phyloP scores from a whole-genome alignment of 1,284 basidiomycete species.

The Taiwanofungus camphoratus region DNA sequence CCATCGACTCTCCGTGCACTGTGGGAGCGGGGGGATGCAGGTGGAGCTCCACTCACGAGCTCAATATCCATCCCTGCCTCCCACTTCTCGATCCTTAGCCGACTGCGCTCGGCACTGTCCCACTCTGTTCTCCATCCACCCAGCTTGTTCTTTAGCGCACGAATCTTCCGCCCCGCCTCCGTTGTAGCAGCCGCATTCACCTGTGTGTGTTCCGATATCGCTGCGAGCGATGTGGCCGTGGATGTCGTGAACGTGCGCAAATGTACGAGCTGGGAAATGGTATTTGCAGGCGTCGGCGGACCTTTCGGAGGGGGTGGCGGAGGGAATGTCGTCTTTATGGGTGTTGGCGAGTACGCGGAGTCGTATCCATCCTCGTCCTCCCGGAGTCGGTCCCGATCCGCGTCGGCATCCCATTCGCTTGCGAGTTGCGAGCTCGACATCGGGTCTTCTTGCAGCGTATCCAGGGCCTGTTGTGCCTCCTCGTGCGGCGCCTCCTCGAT shows the following conservation, averaged over 20 bases:
- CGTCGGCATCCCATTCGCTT: constrained; percentile 56
- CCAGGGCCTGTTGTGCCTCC: constrained; percentile 22
- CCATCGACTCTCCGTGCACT: constrained; percentile 48
- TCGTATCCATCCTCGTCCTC: constrained; percentile 40
- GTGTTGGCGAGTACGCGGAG: constrained; percentile 31
- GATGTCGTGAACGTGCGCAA: constrained; percentile 67
- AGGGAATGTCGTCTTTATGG: constrained; percentile 48
- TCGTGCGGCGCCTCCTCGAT: constrained; percentile 29
- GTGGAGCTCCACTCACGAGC: constrained; percentile 20
- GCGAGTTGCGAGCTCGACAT: constrained; percentile 19
- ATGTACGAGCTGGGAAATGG: constrained; percentile 58
- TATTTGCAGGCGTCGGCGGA: constrained; percentile 41
- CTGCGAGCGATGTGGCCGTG: constrained; percentile 65
- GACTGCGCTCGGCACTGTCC: constrained; percentile 75
- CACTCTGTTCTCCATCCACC: constrained; percentile 72
- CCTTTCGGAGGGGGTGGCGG: constrained; percentile 39
- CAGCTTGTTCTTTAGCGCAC: constrained; percentile 75
- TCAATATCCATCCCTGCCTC: constrained; percentile 48
- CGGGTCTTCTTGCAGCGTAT: constrained; percentile 45
- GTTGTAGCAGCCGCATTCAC: constrained; percentile 77
- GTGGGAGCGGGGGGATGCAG: constrained; percentile 23
- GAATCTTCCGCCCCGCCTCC: constrained; percentile 76
- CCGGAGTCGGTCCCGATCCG: constrained; percentile 38
- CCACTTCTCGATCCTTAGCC: constrained; percentile 69
- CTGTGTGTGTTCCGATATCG: constrained; percentile 81